Evolutionary conservation across 1,139 yeast genomes (phyloP).

Genomic region (Taphrina flavorubra): DNA sequence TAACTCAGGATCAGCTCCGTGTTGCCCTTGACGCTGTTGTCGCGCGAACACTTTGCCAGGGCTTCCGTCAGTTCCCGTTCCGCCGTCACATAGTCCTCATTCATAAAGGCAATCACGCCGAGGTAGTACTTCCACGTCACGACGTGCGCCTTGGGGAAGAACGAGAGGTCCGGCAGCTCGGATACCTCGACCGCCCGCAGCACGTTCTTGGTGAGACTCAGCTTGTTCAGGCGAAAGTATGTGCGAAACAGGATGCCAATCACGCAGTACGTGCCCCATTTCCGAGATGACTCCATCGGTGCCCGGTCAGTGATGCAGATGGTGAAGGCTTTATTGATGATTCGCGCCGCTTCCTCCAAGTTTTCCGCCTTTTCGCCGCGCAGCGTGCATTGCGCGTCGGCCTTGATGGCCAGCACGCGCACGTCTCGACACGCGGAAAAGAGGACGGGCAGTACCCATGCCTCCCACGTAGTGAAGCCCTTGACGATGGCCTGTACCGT

Average conservation of each 20-base stretch:
- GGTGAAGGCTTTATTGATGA: conserved; percentile 74
- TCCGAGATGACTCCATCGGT: conserved; percentile 59
- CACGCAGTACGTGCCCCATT: conserved; percentile 73
- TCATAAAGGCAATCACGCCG: conserved; percentile 67
- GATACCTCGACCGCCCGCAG: conserved; percentile 73
- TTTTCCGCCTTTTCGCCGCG: conserved; percentile 53
- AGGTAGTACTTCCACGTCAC: conserved; percentile 69
- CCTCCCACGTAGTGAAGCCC: conserved; percentile 41
- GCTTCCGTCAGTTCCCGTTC: conserved; percentile 61
- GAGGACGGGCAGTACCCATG: conserved; percentile 70
- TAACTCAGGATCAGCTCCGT: conserved; percentile 50
- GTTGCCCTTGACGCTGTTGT: conserved; percentile 30
- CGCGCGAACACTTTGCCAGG: conserved; percentile 52
- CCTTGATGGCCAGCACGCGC: conserved; percentile 53
- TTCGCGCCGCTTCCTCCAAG: conserved; percentile 62
- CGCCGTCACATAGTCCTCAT: conserved; percentile 63
- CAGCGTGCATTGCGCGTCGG: conserved; percentile 37
- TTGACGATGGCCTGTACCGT: conserved; percentile 34
- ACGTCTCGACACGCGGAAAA: conserved; percentile 64
- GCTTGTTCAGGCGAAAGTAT: conserved; percentile 71
- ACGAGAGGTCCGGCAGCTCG: conserved; percentile 60
- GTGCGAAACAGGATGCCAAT: conserved; percentile 73
- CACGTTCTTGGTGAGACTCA: conserved; percentile 77
- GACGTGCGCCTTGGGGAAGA: conserved; percentile 60
- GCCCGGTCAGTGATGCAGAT: conserved; percentile 80